Base-by-base conservation (phyloP, 352 stramenopile species). In the Phytophthora melonis region DNA sequence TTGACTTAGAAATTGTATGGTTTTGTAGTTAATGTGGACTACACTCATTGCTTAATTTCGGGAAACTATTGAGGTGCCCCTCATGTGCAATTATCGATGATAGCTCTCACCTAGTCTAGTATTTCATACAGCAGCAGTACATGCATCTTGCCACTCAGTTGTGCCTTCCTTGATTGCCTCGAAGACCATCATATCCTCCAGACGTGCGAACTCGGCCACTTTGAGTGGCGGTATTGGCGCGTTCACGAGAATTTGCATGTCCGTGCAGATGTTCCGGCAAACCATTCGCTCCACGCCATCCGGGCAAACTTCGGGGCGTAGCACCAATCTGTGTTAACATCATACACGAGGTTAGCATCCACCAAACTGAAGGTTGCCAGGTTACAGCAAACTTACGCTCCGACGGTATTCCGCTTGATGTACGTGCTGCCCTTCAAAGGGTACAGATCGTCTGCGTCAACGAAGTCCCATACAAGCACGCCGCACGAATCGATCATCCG, bases 381-480 rank as follows among this genome's bases (percentile, higher is more conserved):
- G 27, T 30, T 30, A 18, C 23, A 27, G 27, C 30, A 62, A 61
- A 81, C 77, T 52, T 78, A 86, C 78, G 72, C 79, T 74, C 79
- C 75, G 32, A 78, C 53, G 16, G 67, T 74, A 32, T 86, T 68
- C 21, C 73, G 63, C 49, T 77, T 79, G 36, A 85, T 75, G 30
- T 72, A 64, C 3, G 75, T 81, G 36, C 43, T 47, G 14, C 60
- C 34, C 32, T 61, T 67, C 13, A 78, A 43, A 18, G 79, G 75
- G 25, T 81, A 68, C 43, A 83, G 58, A 23, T 86, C 77, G 52
- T 87, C 77, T 4, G 58, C 66, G 53, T 87, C 80, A 14, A 84
- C 80, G 54, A 70, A 87, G 47, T 84, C 77, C 77, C 80, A 87
- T 3, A 83, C 67, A 36, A 86, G 50, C 21, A 86, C 71, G 32